A percentile compares a stretch with the other conserved stretches of the same genome.
Conservation (phyloP, 352 stramenopile genomes). For the Globisporangium paddicum region DNA sequence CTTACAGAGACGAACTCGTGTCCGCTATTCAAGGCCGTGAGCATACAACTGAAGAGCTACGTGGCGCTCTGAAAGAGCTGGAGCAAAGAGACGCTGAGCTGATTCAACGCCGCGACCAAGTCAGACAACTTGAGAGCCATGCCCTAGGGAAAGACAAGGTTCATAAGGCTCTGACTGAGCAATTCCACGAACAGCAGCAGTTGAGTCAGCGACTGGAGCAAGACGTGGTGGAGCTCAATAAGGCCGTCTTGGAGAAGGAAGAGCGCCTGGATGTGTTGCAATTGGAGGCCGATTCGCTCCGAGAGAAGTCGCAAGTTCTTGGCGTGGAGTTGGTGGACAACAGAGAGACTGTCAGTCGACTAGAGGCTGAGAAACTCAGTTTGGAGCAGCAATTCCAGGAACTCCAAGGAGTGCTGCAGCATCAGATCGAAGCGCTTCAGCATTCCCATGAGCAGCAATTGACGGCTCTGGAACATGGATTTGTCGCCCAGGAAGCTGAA, state of each 20-base stretch:
- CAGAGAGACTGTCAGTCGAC: neutral
- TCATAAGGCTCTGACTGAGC: neutral
- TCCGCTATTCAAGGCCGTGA: neutral
- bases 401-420: neutral
- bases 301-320: neutral
- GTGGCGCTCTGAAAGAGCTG: neutral
- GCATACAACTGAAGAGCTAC: neutral
- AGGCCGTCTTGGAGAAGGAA: neutral
- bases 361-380: constrained; percentile 2
- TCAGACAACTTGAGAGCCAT: neutral
- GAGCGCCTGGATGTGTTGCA: neutral
- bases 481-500: neutral
- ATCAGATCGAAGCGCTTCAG: neutral
- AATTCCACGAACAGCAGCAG: neutral
- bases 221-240: neutral
- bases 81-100: neutral
- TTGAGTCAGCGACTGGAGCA: neutral
- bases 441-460: neutral
- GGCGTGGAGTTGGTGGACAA: neutral
- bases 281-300: neutral
- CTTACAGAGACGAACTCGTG: neutral
- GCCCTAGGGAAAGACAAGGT: neutral
- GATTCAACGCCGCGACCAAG: neutral
- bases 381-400: neutral
- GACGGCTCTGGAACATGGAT: neutral